Conservation (phyloP, 2,329 filamentous ascomycete species). For the Colletotrichum sp. region DNA sequence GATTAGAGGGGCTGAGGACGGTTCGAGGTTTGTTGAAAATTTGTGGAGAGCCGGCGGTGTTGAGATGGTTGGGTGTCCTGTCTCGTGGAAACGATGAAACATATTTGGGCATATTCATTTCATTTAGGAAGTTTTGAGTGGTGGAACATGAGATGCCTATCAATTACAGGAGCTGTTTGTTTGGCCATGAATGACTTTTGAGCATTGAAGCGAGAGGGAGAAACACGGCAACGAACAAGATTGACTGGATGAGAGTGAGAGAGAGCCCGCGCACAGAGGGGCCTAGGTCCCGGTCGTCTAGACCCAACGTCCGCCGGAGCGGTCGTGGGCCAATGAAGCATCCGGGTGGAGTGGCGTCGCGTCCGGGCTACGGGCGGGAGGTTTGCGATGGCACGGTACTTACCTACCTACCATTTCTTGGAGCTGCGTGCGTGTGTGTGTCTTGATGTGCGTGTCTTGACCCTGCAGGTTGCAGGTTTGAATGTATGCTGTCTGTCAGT, state of each 20-base stretch:
- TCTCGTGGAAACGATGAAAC: neutral
- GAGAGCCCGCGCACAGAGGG: neutral
- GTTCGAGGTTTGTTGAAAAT: neutral
- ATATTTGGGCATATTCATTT: neutral
- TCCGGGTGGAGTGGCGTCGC: neutral
- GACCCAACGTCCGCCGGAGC: neutral
- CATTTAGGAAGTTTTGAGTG: neutral
- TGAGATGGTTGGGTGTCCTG: neutral
- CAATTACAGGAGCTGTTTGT: neutral
- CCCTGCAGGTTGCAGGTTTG: neutral
- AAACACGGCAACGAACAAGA: neutral
- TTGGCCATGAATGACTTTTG: neutral
- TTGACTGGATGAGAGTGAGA: neutral
- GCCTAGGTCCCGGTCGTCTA: neutral
- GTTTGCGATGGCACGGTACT: neutral
- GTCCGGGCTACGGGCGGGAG: neutral
- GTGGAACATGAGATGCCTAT: neutral
- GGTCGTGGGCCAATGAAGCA: neutral
- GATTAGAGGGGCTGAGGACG: neutral
- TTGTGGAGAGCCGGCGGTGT: neutral
- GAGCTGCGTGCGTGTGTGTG: neutral
- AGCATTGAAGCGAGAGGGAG: neutral
- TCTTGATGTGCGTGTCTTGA: neutral
- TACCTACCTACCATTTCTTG: neutral
- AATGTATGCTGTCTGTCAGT: neutral